A percentile compares a stretch with the other conserved stretches of the same genome.
Evolutionary conservation across 345 rosid genomes (phyloP).

Genomic region (Arabidopsis arenosa): DNA sequence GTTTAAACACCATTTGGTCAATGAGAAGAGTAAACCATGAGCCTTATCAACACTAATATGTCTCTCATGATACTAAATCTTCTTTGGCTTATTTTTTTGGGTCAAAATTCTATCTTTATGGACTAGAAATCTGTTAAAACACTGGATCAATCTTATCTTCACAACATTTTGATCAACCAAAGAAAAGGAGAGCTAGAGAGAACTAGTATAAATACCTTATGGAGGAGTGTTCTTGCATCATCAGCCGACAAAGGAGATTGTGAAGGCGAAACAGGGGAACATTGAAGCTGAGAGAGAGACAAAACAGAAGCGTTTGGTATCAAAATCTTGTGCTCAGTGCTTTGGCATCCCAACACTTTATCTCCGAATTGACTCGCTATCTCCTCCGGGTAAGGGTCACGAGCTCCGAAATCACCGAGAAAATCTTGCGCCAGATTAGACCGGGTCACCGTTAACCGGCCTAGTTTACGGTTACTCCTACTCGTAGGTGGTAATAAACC

Average conservation of each 20-base stretch:
- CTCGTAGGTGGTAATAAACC: slow-evolving; percentile 18
- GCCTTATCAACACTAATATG: neutral
- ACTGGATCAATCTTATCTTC: no score
- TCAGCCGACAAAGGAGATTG: slow-evolving; percentile 66
- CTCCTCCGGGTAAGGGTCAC: slow-evolving; percentile 57
- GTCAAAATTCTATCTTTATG: no score
- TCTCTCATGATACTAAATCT: no score
- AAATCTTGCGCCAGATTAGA: slow-evolving; percentile 41
- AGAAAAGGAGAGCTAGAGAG: no score
- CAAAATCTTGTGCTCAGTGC: slow-evolving; percentile 87
- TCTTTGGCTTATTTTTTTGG: no score
- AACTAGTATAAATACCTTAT: slow-evolving; percentile 57
- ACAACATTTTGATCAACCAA: slow-evolving; percentile 5
- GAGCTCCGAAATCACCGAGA: slow-evolving; percentile 44
- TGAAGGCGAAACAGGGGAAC: slow-evolving; percentile 67
- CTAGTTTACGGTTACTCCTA: slow-evolving; percentile 5
- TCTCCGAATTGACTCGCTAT: slow-evolving; percentile 82
- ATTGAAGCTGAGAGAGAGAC: slow-evolving; percentile 69
- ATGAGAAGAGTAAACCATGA: neutral
- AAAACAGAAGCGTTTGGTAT: slow-evolving; percentile 76
- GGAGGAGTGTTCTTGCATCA: slow-evolving; percentile 66
- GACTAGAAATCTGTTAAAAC: no score
- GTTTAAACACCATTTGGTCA: neutral
- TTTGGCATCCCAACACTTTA: slow-evolving; percentile 66
- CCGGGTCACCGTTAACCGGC: slow-evolving; percentile 37